Percentiles rank a stretch among this genome's conserved stretches.
phyloP scores from a whole-genome alignment of 192 early-diverging fungal genomes.

The Linnemannia exigua region DNA sequence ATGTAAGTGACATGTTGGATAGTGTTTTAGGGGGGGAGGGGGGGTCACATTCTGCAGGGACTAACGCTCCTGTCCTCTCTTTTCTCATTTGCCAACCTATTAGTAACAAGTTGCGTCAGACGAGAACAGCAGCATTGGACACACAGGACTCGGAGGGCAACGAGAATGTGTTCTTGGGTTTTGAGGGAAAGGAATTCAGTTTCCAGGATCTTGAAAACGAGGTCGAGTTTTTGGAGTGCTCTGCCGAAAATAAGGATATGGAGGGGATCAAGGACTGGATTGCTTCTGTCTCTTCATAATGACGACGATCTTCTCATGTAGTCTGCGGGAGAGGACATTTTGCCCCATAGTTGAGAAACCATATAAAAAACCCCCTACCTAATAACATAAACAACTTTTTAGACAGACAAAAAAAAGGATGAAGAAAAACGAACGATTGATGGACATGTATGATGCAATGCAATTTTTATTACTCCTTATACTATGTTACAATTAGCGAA shows the following conservation, averaged over 20 bases:
- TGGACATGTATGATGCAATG: slow-evolving; percentile 5
- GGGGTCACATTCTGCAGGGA: neutral
- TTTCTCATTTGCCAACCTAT: neutral
- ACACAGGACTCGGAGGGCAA: slow-evolving; percentile 74
- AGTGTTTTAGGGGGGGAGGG: slow-evolving; percentile 29
- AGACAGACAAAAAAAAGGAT: slow-evolving; percentile 1
- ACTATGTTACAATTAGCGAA: neutral
- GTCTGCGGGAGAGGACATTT: neutral
- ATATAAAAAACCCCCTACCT: too few species aligned
- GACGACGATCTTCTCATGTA: too few species aligned
- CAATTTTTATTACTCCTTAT: neutral
- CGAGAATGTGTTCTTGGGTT: slow-evolving; percentile 78
- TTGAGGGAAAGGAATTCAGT: slow-evolving; percentile 83
- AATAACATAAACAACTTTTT: neutral
- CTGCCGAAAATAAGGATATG: slow-evolving; percentile 71
- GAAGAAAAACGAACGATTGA: neutral
- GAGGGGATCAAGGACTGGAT: slow-evolving; percentile 76
- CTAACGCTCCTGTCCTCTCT: neutral
- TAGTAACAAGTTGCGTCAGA: slow-evolving; percentile 75
- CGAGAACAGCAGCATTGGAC: slow-evolving; percentile 77
- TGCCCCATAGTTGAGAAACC: neutral
- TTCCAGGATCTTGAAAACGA: slow-evolving; percentile 86
- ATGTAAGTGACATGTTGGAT: slow-evolving; percentile 72
- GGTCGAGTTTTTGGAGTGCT: slow-evolving; percentile 75
- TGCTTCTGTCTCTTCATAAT: slow-evolving; percentile 45